Conservation (phyloP, 140 eudicot species). For the Erigeron philadelphicus region DNA sequence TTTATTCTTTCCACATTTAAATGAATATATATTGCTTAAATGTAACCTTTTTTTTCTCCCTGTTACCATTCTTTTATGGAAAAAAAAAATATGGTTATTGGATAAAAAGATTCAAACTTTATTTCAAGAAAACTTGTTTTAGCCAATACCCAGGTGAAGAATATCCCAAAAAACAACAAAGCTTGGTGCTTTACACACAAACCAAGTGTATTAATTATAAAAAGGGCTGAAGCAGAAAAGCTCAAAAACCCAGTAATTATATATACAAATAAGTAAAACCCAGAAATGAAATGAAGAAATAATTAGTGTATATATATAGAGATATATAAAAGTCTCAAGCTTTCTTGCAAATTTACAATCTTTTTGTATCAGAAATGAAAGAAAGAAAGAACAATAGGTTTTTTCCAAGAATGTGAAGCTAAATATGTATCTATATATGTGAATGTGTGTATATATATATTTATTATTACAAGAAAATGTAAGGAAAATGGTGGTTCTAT, state of each 20-base stretch:
- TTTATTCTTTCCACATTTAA: conserved; percentile 53
- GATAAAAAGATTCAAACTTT: conserved; percentile 6
- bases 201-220: conserved; percentile 32
- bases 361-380: conserved; percentile 18
- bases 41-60: conserved; percentile 49
- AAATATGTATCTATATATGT: conserved; percentile 14
- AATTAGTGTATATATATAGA: conserved; percentile 19
- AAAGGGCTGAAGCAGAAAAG: conserved; percentile 31
- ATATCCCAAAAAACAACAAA: conserved; percentile 29
- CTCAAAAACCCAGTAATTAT: conserved; percentile 44
- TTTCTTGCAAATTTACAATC: conserved; percentile 22
- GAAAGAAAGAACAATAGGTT: conserved; percentile 21
- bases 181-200: conserved; percentile 31
- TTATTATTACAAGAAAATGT: conserved; percentile 25
- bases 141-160: conserved; percentile 35
- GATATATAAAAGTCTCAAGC: background rate
- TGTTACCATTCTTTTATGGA: conserved; percentile 32
- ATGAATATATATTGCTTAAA: conserved; percentile 79
- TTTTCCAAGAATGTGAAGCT: conserved; percentile 21
- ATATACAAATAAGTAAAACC: conserved; percentile 15
- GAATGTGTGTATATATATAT: background rate
- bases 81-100: background rate
- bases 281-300: conserved; percentile 22
- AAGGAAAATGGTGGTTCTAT: conserved; percentile 30
- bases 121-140: conserved; percentile 24